Conservation (phyloP, 1,139 yeast species). For the Taiozyma sp. region DNA sequence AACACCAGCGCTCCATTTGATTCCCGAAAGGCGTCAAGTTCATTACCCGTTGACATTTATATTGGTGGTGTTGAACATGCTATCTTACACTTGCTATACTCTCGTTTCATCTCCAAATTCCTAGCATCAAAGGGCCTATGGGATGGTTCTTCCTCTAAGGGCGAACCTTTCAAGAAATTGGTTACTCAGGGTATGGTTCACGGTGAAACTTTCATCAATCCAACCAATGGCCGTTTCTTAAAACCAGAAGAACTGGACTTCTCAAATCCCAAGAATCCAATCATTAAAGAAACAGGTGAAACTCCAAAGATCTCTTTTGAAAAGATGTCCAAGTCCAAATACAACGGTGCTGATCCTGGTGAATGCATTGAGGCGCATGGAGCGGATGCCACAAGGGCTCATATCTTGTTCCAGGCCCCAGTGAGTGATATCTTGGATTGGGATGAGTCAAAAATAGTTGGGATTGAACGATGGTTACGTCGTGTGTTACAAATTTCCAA, state of each 20-base stretch:
- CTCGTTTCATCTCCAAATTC: constrained; percentile 81
- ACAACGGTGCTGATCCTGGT: constrained; percentile 89
- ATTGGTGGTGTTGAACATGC: constrained; percentile 98
- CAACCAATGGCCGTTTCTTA: constrained; percentile 65
- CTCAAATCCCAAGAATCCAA: constrained; percentile 35
- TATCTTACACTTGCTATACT: constrained; percentile 78
- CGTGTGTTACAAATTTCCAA: constrained; percentile 46
- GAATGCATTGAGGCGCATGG: constrained; percentile 76
- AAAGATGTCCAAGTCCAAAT: constrained; percentile 94
- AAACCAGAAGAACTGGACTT: constrained; percentile 67
- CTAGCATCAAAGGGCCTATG: constrained; percentile 58
- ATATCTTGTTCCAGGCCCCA: constrained; percentile 91
- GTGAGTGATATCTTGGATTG: constrained; percentile 75
- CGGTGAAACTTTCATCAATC: constrained; percentile 76
- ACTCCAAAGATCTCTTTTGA: constrained; percentile 59
- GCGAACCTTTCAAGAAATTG: constrained; percentile 76
- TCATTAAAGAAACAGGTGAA: constrained; percentile 43
- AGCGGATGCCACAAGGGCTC: constrained; percentile 93
- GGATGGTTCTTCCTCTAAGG: constrained; percentile 43
- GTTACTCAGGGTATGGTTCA: constrained; percentile 99
- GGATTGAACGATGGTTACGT: constrained; percentile 81
- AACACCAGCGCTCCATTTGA: constrained; percentile 52
- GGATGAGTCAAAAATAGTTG: constrained; percentile 85
- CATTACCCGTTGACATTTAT: constrained; percentile 84
- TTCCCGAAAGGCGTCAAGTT: constrained; percentile 41